A percentile compares a stretch with the other conserved stretches of the same genome.
These are phyloP conservation scores for Zymoseptoria ardabiliae DNA, from an alignment of 2,329 filamentous ascomycete species.

Conservation along the genomic window DNA sequence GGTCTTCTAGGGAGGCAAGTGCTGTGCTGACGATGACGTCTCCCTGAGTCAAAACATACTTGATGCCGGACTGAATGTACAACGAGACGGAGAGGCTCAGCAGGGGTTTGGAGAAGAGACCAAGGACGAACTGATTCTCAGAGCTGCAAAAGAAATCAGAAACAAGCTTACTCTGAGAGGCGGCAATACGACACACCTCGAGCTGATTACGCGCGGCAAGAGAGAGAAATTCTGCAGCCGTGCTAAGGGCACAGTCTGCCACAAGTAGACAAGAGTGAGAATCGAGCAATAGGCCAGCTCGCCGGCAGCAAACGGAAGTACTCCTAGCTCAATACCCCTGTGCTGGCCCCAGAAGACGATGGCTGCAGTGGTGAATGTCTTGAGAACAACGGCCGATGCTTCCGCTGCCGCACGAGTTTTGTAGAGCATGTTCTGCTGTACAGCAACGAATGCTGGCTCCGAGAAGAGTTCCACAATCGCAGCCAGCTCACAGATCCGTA, in stretches of 20 bases:
- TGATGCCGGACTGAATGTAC: conserved; percentile 80
- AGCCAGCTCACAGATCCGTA: conserved; percentile 50
- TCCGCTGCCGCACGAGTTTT: conserved; percentile 75
- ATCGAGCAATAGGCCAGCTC: conserved; percentile 68
- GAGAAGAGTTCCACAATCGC: conserved; percentile 68
- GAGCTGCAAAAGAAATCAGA: conserved; percentile 23
- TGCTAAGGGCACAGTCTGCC: conserved; percentile 53
- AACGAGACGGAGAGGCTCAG: conserved; percentile 70
- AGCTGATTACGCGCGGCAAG: conserved; percentile 40
- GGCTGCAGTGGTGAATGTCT: conserved; percentile 68
- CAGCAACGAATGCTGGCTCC: conserved; percentile 83
- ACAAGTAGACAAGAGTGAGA: conserved; percentile 63
- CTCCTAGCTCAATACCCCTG: conserved; percentile 53
- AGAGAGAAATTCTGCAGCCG: conserved; percentile 60
- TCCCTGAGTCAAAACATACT: conserved; percentile 89
- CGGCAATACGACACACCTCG: conserved; percentile 33
- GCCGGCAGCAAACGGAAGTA: conserved; percentile 82
- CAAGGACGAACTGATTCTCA: conserved; percentile 43
- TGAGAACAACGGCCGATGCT: conserved; percentile 68
- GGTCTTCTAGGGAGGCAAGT: conserved; percentile 68
- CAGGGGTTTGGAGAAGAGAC: conserved; percentile 62
- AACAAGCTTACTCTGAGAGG: conserved; percentile 18
- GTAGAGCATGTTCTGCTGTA: conserved; percentile 75
- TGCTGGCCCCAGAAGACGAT: conserved; percentile 58
- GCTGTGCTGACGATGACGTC: conserved; percentile 81